phyloP scores from a whole-genome alignment of 352 stramenopile genomes.

The Elongisporangium anandrum region DNA sequence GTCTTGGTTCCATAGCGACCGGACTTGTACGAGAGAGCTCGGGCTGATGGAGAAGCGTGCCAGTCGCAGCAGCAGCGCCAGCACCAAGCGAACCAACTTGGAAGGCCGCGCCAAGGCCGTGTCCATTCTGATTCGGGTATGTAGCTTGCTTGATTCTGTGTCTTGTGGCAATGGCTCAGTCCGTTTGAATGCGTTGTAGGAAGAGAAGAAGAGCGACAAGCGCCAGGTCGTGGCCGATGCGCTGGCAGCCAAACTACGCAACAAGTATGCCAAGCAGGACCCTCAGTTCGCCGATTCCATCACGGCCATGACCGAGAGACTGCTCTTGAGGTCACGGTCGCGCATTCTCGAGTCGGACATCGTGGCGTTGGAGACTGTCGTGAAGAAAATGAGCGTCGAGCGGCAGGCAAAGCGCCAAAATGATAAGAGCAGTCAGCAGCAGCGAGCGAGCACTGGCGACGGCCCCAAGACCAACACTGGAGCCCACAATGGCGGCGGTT shows the following conservation, averaged over 20 bases:
- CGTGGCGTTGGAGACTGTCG: conserved; percentile 47
- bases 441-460: conserved; percentile 6
- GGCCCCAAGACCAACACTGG: conserved; percentile 12
- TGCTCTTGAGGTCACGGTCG: conserved; percentile 47
- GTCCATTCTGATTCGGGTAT: conserved; percentile 28
- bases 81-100: conserved; percentile 10
- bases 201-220: conserved; percentile 63
- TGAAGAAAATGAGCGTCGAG: conserved; percentile 65
- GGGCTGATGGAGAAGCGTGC: conserved; percentile 20
- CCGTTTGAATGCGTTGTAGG: conserved; percentile 26
- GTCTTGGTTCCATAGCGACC: background rate
- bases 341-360: conserved; percentile 57
- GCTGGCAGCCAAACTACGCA: conserved; percentile 33
- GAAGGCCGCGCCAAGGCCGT: conserved; percentile 22
- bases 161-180: background rate
- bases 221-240: conserved; percentile 49
- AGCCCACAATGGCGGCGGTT: background rate
- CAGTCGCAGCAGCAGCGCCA: conserved; percentile 10
- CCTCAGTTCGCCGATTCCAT: conserved; percentile 50
- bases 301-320: conserved; percentile 38
- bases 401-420: conserved; percentile 15
- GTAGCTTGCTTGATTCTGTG: background rate
- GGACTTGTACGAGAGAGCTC: background rate
- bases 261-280: conserved; percentile 63
- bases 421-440: conserved; percentile 4